Conservation (phyloP, 129 eudicot genomes). For the Artemisia tridentata region DNA sequence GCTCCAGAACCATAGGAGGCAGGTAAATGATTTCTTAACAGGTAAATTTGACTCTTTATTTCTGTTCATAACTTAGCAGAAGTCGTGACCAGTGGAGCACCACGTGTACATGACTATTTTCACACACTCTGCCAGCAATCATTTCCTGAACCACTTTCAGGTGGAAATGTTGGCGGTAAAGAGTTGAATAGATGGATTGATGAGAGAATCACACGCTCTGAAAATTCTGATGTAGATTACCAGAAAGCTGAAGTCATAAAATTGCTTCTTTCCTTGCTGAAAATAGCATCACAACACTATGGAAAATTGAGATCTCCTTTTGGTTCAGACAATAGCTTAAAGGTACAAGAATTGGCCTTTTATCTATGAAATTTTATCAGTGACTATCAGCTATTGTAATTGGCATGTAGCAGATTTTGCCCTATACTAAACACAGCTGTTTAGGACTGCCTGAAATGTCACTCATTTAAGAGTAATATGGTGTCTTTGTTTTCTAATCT, state of each 20-base stretch:
- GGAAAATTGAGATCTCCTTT: conserved; percentile 94
- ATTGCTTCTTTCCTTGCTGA: conserved; percentile 83
- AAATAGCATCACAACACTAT: conserved; percentile 78
- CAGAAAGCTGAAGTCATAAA: conserved; percentile 54
- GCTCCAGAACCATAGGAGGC: no score
- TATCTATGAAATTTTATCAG: background rate
- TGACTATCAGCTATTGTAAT: conserved; percentile 3
- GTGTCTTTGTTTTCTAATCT: background rate
- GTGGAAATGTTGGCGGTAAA: conserved; percentile 37
- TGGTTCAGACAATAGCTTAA: conserved; percentile 64
- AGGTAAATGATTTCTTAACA: no score
- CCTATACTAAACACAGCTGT: background rate
- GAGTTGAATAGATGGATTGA: conserved; percentile 61
- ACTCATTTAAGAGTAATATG: conserved; percentile 2
- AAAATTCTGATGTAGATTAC: conserved; percentile 42
- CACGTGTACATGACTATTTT: conserved; percentile 26
- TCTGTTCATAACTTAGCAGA: conserved; percentile 75
- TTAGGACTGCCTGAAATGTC: conserved; percentile 1
- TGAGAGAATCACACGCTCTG: conserved; percentile 56
- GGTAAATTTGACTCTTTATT: no score
- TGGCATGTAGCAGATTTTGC: conserved; percentile 21
- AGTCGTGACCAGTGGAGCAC: conserved; percentile 40
- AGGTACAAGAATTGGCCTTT: conserved; percentile 41
- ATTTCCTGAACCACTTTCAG: conserved; percentile 33
- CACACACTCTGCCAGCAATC: conserved; percentile 32